Evolutionary conservation across 2,329 filamentous ascomycete genomes (phyloP), one percentile per base, ranked within the genome.

Genomic region (Tolypocladium endophyticum): DNA sequence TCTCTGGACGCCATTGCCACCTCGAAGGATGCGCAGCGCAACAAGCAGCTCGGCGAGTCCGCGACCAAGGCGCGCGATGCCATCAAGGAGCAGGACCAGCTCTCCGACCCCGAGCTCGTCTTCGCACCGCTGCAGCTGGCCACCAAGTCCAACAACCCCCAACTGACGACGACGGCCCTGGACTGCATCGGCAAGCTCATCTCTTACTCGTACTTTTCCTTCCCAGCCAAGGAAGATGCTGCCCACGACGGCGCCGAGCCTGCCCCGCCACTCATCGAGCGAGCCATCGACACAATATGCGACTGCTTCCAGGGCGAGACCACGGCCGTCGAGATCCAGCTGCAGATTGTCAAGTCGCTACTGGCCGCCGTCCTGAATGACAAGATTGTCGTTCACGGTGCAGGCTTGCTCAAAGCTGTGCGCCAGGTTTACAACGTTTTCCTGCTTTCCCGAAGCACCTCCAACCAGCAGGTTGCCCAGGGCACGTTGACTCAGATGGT

Each of bases 381-480:
- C 78, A 99, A 97, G 77, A 96, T 97, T 64, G 92, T 99, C 52
- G 95, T 99, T 2, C 94, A 99, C 72, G 94, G 94, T 61, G 93
- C 94, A 43, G 95, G 94, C 64, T 81, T 99, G 63, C 81, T 99
- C 64, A 99, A 99, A 78, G 93, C 94, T 59, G 92, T 99, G 64
- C 89, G 94, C 66, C 91, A 97, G 74, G 96, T 97, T 61, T 99
- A 99, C 80, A 99, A 99, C 77, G 95, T 99, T 67, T 99, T 99
- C 74, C 81, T 99, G 61, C 85, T 97, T 57, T 97, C 93, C 65
- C 92, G 94, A 71, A 96, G 88, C 64, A 95, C 88, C 64, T 86
- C 91, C 60, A 99, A 97, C 72, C 94, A 99, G 77, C 92, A 96
- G 73, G 90, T 97, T 56, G 95, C 95, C 1, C 95, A 99, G 73